Base-by-base conservation (phyloP, 2,329 filamentous ascomycete species). In the Aureobasidium mangrovei region DNA sequence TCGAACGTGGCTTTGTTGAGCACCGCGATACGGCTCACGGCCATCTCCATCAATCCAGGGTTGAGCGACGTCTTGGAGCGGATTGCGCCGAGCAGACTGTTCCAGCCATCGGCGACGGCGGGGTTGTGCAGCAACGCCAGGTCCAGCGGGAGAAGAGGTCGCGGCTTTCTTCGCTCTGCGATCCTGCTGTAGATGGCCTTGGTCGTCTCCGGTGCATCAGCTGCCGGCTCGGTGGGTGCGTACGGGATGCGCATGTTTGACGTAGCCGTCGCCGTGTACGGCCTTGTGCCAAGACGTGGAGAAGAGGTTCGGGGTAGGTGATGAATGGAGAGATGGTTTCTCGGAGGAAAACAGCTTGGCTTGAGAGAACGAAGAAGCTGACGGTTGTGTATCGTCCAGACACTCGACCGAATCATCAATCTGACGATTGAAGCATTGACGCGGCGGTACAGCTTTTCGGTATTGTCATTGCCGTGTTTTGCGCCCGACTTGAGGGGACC, bases 101-200 rank as follows among this genome's bases (percentile, higher is more conserved):
- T 87, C 83, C 84, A 87, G 51, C 87, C 87, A 69, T 88, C 83
- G 12, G 87, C 86, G 1, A 91, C 79, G 18, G 82, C 72, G 1
- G 86, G 85, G 24, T 83, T 80, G 72, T 91, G 87, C 9, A 91
- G 77, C 1, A 91, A 79, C 2, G 87, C 76, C 2, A 88, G 79
- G 67, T 91, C 87, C n/a, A 91, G 79, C 0, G 84, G 71, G 57
- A 88, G 85, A 24, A 91, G 78, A 4, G 84, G 84, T 1, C 85
- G 81, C 0, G 86, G 85, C 2, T 74, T 70, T 27, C 86, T 83
- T 12, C 86, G 84, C 33, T 78, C 81, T 7, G 74, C 71, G 63
- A 89, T 81, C 62, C 84, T 83, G 47, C 73, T 61, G 60, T 86
- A 78, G 63, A 88, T 82, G 24, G 68, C 69, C 53, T 67, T 60